A percentile compares a stretch with the other conserved stretches of the same genome.
phyloP scores from a whole-genome alignment of 1,284 basidiomycete genomes.

The Xerocomus nothofagi region DNA sequence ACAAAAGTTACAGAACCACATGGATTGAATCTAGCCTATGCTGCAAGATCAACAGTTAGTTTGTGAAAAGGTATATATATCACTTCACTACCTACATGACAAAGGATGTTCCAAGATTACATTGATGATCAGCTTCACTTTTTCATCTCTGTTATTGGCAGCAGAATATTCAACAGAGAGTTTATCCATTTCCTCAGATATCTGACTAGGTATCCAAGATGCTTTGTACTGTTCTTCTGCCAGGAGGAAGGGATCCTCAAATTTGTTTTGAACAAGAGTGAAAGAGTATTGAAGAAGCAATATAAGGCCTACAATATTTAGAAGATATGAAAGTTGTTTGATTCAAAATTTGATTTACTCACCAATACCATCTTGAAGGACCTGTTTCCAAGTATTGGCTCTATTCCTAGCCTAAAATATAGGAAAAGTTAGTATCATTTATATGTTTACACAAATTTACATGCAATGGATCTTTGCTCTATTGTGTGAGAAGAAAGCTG shows the following conservation, averaged over 20 bases:
- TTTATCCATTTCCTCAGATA: too few relatives aligned
- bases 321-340: too few relatives aligned
- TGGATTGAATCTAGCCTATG: too few relatives aligned
- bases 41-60: too few relatives aligned
- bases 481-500: neutral
- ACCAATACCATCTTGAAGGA: neutral
- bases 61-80: constrained; percentile 20
- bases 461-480: neutral
- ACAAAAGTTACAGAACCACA: too few relatives aligned
- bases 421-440: neutral
- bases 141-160: neutral
- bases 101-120: neutral
- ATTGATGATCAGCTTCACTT: neutral
- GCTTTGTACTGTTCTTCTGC: too few relatives aligned
- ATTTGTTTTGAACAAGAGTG: too few relatives aligned
- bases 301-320: too few relatives aligned
- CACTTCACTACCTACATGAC: neutral
- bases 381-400: neutral
- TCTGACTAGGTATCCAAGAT: too few relatives aligned
- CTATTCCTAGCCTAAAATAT: neutral
- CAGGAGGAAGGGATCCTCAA: too few relatives aligned
- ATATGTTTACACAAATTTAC: neutral
- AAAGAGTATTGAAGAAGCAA: too few relatives aligned
- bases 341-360: too few relatives aligned
- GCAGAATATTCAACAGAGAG: neutral